These are phyloP conservation scores for Backusella macrospora DNA, from an alignment of 192 early-diverging fungal genomes.

Conservation along the genomic window DNA sequence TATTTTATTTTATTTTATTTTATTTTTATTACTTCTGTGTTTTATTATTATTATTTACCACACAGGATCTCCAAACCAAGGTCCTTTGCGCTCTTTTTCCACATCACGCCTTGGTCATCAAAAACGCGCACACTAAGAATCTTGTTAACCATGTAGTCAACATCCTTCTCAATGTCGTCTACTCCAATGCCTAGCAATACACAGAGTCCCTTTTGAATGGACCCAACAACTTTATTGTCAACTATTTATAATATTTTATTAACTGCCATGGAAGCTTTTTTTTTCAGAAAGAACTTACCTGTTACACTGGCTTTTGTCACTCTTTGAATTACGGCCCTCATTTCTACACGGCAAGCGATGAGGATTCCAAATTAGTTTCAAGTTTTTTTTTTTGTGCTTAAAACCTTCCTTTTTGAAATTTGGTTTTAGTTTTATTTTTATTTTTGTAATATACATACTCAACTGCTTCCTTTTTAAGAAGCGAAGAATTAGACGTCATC, in stretches of 20 bases:
- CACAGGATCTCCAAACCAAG: constrained; percentile 75
- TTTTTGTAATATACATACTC: too few relatives aligned
- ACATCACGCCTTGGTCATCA: constrained; percentile 69
- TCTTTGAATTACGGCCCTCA: constrained; percentile 42
- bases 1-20: not conserved
- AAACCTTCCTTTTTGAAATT: too few relatives aligned
- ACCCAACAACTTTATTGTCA: constrained; percentile 69
- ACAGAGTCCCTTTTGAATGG: constrained; percentile 80
- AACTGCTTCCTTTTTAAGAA: too few relatives aligned
- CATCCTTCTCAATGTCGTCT: constrained; percentile 73
- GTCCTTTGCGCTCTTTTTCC: constrained; percentile 82
- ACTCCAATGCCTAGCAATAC: constrained; percentile 71
- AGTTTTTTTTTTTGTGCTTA: too few relatives aligned
- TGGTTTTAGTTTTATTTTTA: too few relatives aligned
- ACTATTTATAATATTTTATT: constrained; percentile 50
- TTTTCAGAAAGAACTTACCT: constrained; percentile 11
- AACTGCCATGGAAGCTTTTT: not conserved
- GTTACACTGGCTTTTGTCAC: constrained; percentile 37
- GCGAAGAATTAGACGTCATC: too few relatives aligned
- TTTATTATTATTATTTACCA: constrained; percentile 45
- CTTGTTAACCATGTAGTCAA: constrained; percentile 88
- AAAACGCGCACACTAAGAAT: constrained; percentile 79
- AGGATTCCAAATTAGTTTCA: too few relatives aligned
- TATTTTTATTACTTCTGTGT: not conserved
- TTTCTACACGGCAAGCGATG: too few relatives aligned